Evolutionary conservation across 805 yeast species (phyloP).

Genomic region (Candida arabinofermentans): DNA sequence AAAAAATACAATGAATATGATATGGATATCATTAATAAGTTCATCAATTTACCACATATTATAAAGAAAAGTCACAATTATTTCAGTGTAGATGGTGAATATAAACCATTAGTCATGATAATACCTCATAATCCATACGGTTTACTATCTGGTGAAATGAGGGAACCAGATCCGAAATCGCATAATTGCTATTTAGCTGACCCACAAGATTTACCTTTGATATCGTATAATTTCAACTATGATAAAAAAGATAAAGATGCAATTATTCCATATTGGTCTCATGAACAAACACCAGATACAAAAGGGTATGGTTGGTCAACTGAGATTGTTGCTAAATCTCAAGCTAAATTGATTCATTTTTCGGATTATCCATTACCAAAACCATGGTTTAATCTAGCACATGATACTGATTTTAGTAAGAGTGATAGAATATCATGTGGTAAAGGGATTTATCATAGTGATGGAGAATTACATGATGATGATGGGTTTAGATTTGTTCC

Average conservation of each 20-base stretch:
- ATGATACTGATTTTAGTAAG: slow-evolving; percentile 6
- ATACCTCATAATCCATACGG: slow-evolving; percentile 53
- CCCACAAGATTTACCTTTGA: slow-evolving; percentile 37
- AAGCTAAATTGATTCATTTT: slow-evolving; percentile 50
- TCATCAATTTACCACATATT: slow-evolving; percentile 24
- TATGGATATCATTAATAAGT: slow-evolving; percentile 48
- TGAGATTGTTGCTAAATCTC: slow-evolving; percentile 15
- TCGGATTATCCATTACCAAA: slow-evolving; percentile 65
- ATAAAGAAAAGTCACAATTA: slow-evolving; percentile 11
- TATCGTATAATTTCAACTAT: slow-evolving; percentile 8
- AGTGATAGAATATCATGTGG: slow-evolving; percentile 9
- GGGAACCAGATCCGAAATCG: slow-evolving; percentile 20
- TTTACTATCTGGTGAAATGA: slow-evolving; percentile 47
- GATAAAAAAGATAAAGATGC: slow-evolving; percentile 1
- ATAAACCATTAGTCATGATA: slow-evolving; percentile 30
- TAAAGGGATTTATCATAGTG: slow-evolving; percentile 7
- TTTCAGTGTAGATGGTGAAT: slow-evolving; percentile 7
- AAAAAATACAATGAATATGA: slow-evolving; percentile 41
- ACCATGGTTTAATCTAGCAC: slow-evolving; percentile 47
- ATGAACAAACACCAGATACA: background rate
- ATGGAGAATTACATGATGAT: slow-evolving; percentile 16
- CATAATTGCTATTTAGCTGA: slow-evolving; percentile 42
- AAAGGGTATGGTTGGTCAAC: slow-evolving; percentile 35
- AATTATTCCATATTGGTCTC: slow-evolving; percentile 20
- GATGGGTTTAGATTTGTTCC: too few species aligned